Evolutionary conservation across 2,329 filamentous ascomycete genomes (phyloP), one percentile per base, ranked within the genome.

Genomic region (Diaporthe helianthi): DNA sequence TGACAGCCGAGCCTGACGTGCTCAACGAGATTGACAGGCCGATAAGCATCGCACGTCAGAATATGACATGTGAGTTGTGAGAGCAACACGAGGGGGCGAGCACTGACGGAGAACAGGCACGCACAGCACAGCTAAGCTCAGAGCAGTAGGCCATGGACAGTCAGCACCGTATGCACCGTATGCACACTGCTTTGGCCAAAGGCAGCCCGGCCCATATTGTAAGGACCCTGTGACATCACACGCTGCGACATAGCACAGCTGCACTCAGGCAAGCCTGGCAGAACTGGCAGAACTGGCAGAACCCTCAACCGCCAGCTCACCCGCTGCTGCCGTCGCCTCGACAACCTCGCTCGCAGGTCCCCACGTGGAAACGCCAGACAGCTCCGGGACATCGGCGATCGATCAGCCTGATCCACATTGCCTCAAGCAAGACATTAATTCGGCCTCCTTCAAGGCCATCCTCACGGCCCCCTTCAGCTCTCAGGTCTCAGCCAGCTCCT

Each of bases 1-100:
- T 63, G 58, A 49, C 58, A 63, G 29, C 58, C 58, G 58, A 63
- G n/a, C 29, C 44, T 63, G 44, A 63, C 44, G 58, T 49, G 58
- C 29, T 63, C 44, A 49, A 63, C 58, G 47, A 63, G 58, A 63
- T 63, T 63, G 58, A 63, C 58, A 49, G 58, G n/a, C 47, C 58
- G 58, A 49, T 63, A 36, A 33, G 58, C 44, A 63, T 63, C 58
- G 58, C 58, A 63, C 41, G 44, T 63, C 58, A 49, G 29, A 4
- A 49, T 49, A 26, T 63, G 29, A 63, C 29, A 63, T 36, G 29
- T 63, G 44, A 63, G 58, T 36, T 49, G 58, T 63, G 58, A 63
- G 58, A 38, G 10, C 33, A 36, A 49, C 44, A 33, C 19, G 17
- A 47, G 26, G 36, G 36, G 13, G 12, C 36, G 6, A 44, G 41